A percentile compares a stretch with the other conserved stretches of the same genome.
phyloP scores from a whole-genome alignment of 2,329 filamentous ascomycete genomes.

The Aspergillus sojae region DNA sequence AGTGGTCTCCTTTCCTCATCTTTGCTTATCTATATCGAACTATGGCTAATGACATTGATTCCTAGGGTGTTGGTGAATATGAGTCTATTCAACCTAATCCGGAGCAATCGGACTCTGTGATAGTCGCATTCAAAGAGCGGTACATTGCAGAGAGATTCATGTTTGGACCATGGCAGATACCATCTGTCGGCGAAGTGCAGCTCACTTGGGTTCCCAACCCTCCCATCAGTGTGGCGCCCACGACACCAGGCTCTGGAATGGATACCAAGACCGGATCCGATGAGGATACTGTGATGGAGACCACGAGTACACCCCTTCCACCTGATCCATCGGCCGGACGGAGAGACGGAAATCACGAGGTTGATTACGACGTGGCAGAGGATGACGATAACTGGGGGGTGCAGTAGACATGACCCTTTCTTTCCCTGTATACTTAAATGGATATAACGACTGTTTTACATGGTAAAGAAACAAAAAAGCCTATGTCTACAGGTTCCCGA shows the following conservation, averaged over 20 bases:
- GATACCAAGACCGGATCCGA: conserved; percentile 28
- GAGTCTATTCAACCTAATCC: conserved; percentile 48
- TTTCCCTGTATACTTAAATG: background rate
- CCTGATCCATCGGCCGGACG: conserved; percentile 19
- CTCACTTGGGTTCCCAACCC: conserved; percentile 56
- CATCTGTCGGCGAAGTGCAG: conserved; percentile 56
- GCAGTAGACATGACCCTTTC: conserved; percentile 12
- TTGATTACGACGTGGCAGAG: conserved; percentile 56
- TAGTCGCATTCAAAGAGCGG: conserved; percentile 52
- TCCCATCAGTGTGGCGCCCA: conserved; percentile 25
- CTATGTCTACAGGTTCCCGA: background rate
- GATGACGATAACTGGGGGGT: conserved; percentile 49
- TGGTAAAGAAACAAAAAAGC: background rate
- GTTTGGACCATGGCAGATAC: conserved; percentile 50
- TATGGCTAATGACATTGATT: conserved; percentile 14
- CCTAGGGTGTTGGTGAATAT: conserved; percentile 50
- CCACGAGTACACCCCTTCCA: conserved; percentile 19
- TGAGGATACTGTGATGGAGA: conserved; percentile 37
- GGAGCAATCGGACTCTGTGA: conserved; percentile 41
- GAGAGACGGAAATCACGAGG: conserved; percentile 36
- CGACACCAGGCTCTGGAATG: conserved; percentile 14
- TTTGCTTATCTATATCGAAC: conserved; percentile 11
- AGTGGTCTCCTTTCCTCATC: conserved; percentile 21
- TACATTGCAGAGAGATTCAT: conserved; percentile 59
- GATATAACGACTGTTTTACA: background rate